Conservation (phyloP, 225 moss, liverwort and hornwort genomes). For the Marchantia paleacea region DNA sequence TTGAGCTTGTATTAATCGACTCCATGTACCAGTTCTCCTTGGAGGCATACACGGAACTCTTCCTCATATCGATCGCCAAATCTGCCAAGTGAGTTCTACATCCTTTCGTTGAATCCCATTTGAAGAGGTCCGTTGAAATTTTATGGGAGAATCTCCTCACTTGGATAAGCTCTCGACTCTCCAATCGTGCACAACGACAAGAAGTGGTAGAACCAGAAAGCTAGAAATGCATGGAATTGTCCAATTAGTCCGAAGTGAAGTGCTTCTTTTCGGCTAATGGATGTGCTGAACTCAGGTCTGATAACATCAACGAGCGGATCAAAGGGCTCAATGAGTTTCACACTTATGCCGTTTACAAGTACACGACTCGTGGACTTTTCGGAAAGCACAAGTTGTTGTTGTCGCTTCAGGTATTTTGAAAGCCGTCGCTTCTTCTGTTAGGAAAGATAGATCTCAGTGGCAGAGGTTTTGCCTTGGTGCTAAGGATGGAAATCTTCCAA, state of each 20-base stretch:
- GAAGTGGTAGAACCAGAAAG: not conserved
- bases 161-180: not conserved
- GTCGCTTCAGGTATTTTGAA: conserved; percentile 53
- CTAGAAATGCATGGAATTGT: not conserved
- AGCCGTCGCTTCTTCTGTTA: not conserved
- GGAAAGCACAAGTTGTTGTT: conserved; percentile 75
- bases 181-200: too few species aligned
- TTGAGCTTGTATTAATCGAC: conserved; percentile 76
- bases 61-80: conserved; percentile 71
- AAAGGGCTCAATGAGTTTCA: conserved; percentile 79
- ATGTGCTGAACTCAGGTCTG: conserved; percentile 41
- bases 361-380: conserved; percentile 69
- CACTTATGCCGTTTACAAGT: conserved; percentile 75
- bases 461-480: not conserved
- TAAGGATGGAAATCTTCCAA: not conserved
- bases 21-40: conserved; percentile 87
- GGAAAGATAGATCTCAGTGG: too few species aligned
- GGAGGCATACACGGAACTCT: conserved; percentile 74
- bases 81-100: conserved; percentile 54
- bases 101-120: not conserved
- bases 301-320: conserved; percentile 63
- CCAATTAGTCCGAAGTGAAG: not conserved
- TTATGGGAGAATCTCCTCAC: not conserved
- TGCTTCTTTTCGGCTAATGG: not conserved
- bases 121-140: too few species aligned